Evolutionary conservation across 164 flowering plant species (phyloP).

Genomic region (Piper longum): DNA sequence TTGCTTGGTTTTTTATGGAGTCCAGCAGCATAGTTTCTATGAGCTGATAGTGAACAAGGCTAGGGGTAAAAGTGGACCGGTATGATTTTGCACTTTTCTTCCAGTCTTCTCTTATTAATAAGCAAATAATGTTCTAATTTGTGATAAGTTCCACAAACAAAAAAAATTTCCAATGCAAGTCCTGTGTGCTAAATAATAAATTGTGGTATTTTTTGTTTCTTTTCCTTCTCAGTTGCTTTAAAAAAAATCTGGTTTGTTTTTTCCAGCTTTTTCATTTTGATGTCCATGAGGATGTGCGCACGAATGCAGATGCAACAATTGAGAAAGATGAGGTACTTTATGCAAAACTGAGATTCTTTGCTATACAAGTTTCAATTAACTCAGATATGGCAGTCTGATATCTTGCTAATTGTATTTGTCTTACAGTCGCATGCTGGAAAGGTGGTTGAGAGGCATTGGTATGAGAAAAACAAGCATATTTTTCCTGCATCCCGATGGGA

Average conservation of each 20-base stretch:
- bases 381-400: neutral
- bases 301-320: conserved; percentile 91
- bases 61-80: conserved; percentile 99
- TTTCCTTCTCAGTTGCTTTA: neutral
- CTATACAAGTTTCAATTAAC: too few relatives aligned
- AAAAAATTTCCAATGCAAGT: too few relatives aligned
- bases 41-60: conserved; percentile 92
- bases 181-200: too few relatives aligned
- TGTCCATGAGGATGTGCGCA: conserved; percentile 96
- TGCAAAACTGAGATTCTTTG: neutral
- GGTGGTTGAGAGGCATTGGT: conserved; percentile 99
- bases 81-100: conserved; percentile 14
- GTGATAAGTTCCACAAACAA: too few relatives aligned
- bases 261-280: conserved; percentile 93
- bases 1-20: conserved; percentile 4
- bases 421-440: conserved; percentile 96
- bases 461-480: conserved; percentile 95
- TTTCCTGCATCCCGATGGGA: conserved; percentile 99
- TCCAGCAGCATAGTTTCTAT: conserved; percentile 97
- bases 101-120: neutral
- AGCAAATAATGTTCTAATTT: too few relatives aligned
- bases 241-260: neutral
- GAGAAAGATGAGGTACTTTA: conserved; percentile 92
- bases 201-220: neutral
- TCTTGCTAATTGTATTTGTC: conserved; percentile 1